A percentile compares a stretch with the other conserved stretches of the same genome.
phyloP scores from a whole-genome alignment of 1,139 yeast genomes.

The Taiozyma sp. region DNA sequence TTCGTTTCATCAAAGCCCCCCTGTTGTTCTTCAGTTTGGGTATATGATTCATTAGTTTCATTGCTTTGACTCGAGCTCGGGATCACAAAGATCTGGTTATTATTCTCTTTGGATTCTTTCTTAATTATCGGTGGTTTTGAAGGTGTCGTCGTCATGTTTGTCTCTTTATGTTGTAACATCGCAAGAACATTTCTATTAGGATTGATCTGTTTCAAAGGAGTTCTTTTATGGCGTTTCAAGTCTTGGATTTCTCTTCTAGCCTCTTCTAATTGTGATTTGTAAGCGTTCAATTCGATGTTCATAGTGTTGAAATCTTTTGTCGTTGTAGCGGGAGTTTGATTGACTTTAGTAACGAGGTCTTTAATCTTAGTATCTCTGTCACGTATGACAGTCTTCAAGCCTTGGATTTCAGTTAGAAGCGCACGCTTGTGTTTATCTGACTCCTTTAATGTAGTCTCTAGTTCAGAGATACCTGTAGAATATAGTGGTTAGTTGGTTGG shows the following conservation, averaged over 20 bases:
- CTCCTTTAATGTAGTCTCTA: neutral
- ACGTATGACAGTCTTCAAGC: neutral
- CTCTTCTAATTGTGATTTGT: slow-evolving; percentile 1
- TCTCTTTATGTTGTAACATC: slow-evolving; percentile 16
- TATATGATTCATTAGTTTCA: neutral
- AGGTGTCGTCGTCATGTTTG: neutral
- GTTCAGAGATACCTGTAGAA: neutral
- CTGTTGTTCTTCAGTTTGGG: slow-evolving; percentile 5
- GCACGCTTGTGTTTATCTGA: neutral
- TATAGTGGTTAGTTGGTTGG: neutral
- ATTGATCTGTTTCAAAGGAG: slow-evolving; percentile 2
- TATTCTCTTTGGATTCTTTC: slow-evolving; percentile 2
- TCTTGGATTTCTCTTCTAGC: slow-evolving; percentile 1
- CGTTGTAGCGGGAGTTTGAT: neutral
- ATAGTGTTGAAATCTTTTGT: slow-evolving; percentile 3
- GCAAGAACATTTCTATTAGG: slow-evolving; percentile 8
- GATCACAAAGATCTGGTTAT: neutral
- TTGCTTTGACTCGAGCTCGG: neutral
- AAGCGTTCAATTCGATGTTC: slow-evolving; percentile 5
- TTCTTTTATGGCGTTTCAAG: neutral
- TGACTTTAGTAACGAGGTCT: neutral
- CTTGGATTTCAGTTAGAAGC: neutral
- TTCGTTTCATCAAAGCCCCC: slow-evolving; percentile 1
- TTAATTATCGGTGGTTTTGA: neutral
- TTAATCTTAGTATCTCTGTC: neutral